These are phyloP conservation scores for Cyclotella choctawhatcheeana DNA, from an alignment of 108 stramenopile genomes.

Conservation along the genomic window DNA sequence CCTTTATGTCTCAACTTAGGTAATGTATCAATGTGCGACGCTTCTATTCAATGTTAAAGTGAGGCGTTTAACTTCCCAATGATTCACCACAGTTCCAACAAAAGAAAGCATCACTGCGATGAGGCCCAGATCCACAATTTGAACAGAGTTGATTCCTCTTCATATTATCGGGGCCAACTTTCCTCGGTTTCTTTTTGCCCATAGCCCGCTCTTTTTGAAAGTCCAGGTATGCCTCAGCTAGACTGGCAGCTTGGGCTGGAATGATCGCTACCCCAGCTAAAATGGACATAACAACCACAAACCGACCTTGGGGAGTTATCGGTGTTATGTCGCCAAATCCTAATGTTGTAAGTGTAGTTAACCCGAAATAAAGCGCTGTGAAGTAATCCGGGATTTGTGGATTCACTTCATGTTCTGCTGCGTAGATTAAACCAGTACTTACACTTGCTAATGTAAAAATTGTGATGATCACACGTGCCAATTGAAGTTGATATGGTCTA, in stretches of 20 bases:
- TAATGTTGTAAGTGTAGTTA: constrained; percentile 79
- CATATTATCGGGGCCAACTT: constrained; percentile 8
- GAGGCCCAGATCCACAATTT: constrained; percentile 62
- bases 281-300: constrained; percentile 72
- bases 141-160: constrained; percentile 28
- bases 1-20: too few species aligned
- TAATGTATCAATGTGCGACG: neutral
- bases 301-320: constrained; percentile 65
- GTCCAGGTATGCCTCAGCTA: constrained; percentile 49
- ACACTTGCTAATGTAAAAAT: constrained; percentile 80
- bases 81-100: constrained; percentile 66
- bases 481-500: constrained; percentile 70
- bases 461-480: constrained; percentile 74
- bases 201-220: constrained; percentile 41
- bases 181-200: constrained; percentile 14
- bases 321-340: constrained; percentile 87
- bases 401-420: constrained; percentile 76
- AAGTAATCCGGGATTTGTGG: constrained; percentile 78
- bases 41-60: neutral
- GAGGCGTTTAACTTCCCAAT: neutral
- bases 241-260: constrained; percentile 71
- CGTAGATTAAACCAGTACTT: constrained; percentile 79
- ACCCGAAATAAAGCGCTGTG: constrained; percentile 82
- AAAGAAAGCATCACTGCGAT: constrained; percentile 55
- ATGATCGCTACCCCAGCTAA: constrained; percentile 80